These are phyloP conservation scores for Peltaster fructicola DNA, from an alignment of 2,329 filamentous ascomycete species.

Conservation along the genomic window DNA sequence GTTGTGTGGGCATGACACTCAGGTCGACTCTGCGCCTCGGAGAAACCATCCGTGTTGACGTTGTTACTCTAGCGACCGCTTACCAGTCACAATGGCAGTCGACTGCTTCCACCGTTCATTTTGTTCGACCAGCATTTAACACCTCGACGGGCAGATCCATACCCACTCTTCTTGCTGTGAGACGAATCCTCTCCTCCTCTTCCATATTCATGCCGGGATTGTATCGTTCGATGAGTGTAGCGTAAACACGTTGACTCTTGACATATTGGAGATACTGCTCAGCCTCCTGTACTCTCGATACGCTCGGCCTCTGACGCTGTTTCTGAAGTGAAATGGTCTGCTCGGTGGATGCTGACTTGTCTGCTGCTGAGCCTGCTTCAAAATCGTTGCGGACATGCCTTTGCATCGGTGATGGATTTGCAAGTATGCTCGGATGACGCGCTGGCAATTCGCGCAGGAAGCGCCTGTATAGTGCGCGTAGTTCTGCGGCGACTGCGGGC, in stretches of 20 bases:
- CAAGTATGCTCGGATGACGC: slow-evolving; percentile 35
- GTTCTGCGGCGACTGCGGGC: slow-evolving; percentile 23
- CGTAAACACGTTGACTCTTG: slow-evolving; percentile 70
- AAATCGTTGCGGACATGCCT: slow-evolving; percentile 49
- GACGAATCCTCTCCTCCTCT: slow-evolving; percentile 61
- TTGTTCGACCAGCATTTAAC: too few relatives aligned
- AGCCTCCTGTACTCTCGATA: slow-evolving; percentile 32
- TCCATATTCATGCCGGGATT: slow-evolving; percentile 85
- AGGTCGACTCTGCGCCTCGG: too few relatives aligned
- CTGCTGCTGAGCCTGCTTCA: slow-evolving; percentile 13
- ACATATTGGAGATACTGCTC: slow-evolving; percentile 69
- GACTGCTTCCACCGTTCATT: slow-evolving; percentile 1
- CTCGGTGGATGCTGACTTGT: slow-evolving; percentile 3
- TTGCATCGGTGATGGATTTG: slow-evolving; percentile 50
- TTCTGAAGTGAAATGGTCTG: too few relatives aligned
- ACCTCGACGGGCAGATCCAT: slow-evolving; percentile 64
- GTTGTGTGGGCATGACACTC: too few relatives aligned
- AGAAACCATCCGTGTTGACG: too few relatives aligned
- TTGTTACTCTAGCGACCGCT: too few relatives aligned
- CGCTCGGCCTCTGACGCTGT: slow-evolving; percentile 12
- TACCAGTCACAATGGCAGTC: too few relatives aligned
- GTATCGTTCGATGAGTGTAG: slow-evolving; percentile 69
- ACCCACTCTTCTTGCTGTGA: slow-evolving; percentile 74
- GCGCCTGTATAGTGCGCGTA: slow-evolving; percentile 71
- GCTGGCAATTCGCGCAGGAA: slow-evolving; percentile 79